These are phyloP conservation scores for Firmiana major DNA, from an alignment of 345 rosid species.

Conservation along the genomic window DNA sequence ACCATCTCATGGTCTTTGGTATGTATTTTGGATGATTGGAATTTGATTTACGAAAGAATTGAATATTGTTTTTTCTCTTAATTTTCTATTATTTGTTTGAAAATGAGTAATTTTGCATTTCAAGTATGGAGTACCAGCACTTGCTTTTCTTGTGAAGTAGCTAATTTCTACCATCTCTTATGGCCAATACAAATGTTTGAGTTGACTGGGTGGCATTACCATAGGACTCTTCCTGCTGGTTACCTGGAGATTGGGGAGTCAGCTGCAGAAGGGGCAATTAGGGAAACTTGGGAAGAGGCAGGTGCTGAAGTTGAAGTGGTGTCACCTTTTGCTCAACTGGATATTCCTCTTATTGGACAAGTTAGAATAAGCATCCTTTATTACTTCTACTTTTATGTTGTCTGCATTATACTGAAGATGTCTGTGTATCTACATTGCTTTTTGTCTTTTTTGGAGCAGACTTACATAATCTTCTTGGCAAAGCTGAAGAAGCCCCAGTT, in stretches of 20 bases:
- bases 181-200: conserved; percentile 7
- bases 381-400: conserved; percentile 9
- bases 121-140: not conserved
- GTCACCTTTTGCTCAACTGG: conserved; percentile 89
- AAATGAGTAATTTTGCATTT: not conserved
- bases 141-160: conserved; percentile 10
- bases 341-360: conserved; percentile 93
- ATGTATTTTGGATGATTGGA: conserved; percentile 15
- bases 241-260: conserved; percentile 97
- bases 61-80: not conserved
- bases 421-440: not conserved
- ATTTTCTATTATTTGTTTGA: not conserved
- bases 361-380: conserved; percentile 32
- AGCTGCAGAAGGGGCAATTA: conserved; percentile 85
- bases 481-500: conserved; percentile 76
- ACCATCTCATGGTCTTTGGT: conserved; percentile 92
- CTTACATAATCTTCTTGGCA: conserved; percentile 85
- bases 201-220: conserved; percentile 19
- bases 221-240: conserved; percentile 99
- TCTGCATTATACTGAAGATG: conserved; percentile 10
- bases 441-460: conserved; percentile 52
- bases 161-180: not conserved
- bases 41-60: not conserved
- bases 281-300: conserved; percentile 99
- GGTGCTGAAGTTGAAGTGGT: conserved; percentile 83